These are phyloP conservation scores for Aureobasidium sp. DNA, from an alignment of 2,329 filamentous ascomycete genomes.

Conservation along the genomic window DNA sequence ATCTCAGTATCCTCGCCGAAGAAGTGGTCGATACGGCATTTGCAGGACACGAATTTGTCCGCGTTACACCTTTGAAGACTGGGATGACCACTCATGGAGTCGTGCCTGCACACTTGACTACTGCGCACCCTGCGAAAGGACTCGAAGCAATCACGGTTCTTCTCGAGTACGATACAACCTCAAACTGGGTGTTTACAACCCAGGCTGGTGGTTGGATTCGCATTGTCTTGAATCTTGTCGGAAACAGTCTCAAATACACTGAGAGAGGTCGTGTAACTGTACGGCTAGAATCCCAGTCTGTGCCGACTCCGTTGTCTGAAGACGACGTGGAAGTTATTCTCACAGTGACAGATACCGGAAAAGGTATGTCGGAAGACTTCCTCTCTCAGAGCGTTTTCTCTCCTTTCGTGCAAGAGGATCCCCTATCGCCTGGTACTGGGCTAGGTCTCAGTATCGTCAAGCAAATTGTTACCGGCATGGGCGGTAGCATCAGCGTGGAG, in stretches of 20 bases:
- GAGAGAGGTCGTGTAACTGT: slow-evolving; percentile 18
- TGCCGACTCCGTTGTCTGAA: neutral
- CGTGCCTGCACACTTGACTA: neutral
- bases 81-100: neutral
- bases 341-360: slow-evolving; percentile 53
- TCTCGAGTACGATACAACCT: slow-evolving; percentile 16
- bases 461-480: slow-evolving; percentile 20
- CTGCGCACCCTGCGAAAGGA: neutral
- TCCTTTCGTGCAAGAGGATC: slow-evolving; percentile 57
- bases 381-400: slow-evolving; percentile 52
- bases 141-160: neutral
- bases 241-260: slow-evolving; percentile 16
- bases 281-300: neutral
- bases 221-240: slow-evolving; percentile 15
- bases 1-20: slow-evolving; percentile 41
- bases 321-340: neutral
- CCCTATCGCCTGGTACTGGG: slow-evolving; percentile 52
- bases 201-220: slow-evolving; percentile 26
- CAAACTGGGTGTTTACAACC: slow-evolving; percentile 36
- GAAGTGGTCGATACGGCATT: slow-evolving; percentile 45
- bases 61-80: slow-evolving; percentile 22
- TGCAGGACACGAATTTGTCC: slow-evolving; percentile 17
- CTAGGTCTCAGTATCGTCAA: slow-evolving; percentile 58
- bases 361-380: slow-evolving; percentile 57
- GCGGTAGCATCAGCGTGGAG: slow-evolving; percentile 34